Evolutionary conservation across 169 alveolate species (phyloP).

Genomic region (Plasmodium relictum): DNA sequence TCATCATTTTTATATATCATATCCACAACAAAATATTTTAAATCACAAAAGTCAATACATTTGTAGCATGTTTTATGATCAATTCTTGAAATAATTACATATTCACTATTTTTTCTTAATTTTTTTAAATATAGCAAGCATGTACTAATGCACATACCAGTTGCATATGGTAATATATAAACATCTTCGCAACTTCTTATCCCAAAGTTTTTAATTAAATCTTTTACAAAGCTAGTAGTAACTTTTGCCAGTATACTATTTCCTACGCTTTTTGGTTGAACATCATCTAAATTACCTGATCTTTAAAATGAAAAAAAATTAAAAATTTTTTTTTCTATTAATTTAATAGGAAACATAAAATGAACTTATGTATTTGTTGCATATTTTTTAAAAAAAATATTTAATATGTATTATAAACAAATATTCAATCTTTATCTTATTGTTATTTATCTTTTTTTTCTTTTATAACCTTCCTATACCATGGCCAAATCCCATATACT

Average conservation of each 20-base stretch:
- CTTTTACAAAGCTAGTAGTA: slow-evolving; percentile 48
- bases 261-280: slow-evolving; percentile 73
- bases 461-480: slow-evolving; percentile 70
- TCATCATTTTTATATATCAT: slow-evolving; percentile 55
- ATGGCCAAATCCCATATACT: slow-evolving; percentile 75
- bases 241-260: slow-evolving; percentile 46
- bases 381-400: background rate
- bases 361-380: background rate
- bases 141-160: slow-evolving; percentile 74
- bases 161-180: slow-evolving; percentile 75
- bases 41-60: slow-evolving; percentile 57
- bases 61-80: slow-evolving; percentile 75
- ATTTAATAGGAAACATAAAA: background rate
- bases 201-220: slow-evolving; percentile 54
- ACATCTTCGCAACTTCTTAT: slow-evolving; percentile 71
- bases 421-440: background rate
- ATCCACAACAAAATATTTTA: slow-evolving; percentile 62
- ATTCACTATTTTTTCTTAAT: slow-evolving; percentile 47
- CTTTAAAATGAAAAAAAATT: slow-evolving; percentile 8
- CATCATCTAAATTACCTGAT: slow-evolving; percentile 73
- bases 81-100: slow-evolving; percentile 60
- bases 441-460: background rate
- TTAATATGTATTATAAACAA: background rate
- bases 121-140: slow-evolving; percentile 43
- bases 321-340: background rate